Percentiles rank a stretch among this genome's conserved stretches.
These are phyloP conservation scores for Acanthamoeba comandoni DNA, from an alignment of 208 protist genomes.

Conservation along the genomic window DNA sequence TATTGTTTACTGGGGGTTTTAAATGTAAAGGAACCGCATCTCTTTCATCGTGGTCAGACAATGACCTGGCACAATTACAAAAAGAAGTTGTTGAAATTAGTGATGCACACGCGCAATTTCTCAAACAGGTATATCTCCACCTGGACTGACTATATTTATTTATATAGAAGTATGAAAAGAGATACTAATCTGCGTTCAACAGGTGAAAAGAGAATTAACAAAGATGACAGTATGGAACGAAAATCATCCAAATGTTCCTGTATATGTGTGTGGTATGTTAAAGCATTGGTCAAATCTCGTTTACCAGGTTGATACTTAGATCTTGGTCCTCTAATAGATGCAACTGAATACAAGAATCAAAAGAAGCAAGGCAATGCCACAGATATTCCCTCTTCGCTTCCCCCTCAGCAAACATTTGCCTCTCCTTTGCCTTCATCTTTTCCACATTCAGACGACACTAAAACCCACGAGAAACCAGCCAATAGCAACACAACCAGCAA, in stretches of 20 bases:
- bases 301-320: background rate
- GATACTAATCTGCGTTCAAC: too few species aligned
- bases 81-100: background rate
- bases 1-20: too few species aligned
- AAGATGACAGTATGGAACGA: constrained; percentile 48
- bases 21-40: too few species aligned
- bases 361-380: constrained; percentile 11
- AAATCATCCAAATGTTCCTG: constrained; percentile 18
- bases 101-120: constrained; percentile 3
- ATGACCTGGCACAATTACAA: background rate
- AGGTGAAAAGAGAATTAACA: constrained; percentile 34
- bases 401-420: background rate
- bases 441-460: background rate
- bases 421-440: constrained; percentile 3
- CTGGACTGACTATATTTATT: background rate
- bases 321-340: background rate
- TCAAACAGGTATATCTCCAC: constrained; percentile 12
- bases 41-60: constrained; percentile 10
- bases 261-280: background rate
- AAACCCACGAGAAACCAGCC: constrained; percentile 16
- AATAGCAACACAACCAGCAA: too few species aligned
- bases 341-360: constrained; percentile 15
- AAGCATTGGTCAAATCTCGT: background rate
- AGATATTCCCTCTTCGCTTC: background rate
- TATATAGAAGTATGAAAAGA: too few species aligned